phyloP scores from a whole-genome alignment of 345 rosid species.

The Streptanthus diversifolius region DNA sequence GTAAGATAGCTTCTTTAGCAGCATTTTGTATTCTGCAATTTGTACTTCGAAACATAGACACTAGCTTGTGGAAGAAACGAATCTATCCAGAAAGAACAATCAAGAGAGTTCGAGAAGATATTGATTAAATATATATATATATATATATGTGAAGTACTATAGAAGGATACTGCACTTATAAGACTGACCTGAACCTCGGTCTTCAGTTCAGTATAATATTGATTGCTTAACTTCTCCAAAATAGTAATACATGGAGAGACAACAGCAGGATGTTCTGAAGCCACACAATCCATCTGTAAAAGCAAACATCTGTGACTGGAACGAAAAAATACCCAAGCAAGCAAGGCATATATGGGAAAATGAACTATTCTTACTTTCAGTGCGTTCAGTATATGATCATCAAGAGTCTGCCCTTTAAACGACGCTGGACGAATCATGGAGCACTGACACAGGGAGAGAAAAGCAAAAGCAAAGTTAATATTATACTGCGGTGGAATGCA shows the following conservation, averaged over 20 bases:
- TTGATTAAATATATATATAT: neutral
- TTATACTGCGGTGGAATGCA: slow-evolving; percentile 4
- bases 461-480: slow-evolving; percentile 20
- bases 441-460: slow-evolving; percentile 45
- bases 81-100: slow-evolving; percentile 45
- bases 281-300: slow-evolving; percentile 55
- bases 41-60: slow-evolving; percentile 48
- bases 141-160: neutral
- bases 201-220: slow-evolving; percentile 44
- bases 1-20: slow-evolving; percentile 67
- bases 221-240: slow-evolving; percentile 56
- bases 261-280: slow-evolving; percentile 53
- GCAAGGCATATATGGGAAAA: neutral
- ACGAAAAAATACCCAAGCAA: slow-evolving; percentile 1
- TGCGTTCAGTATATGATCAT: slow-evolving; percentile 52
- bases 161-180: neutral
- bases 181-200: slow-evolving; percentile 66
- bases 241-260: slow-evolving; percentile 60
- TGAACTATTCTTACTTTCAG: slow-evolving; percentile 56
- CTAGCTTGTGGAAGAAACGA: slow-evolving; percentile 55
- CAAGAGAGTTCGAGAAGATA: neutral
- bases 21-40: slow-evolving; percentile 63
- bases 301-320: slow-evolving; percentile 24
- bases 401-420: slow-evolving; percentile 36
- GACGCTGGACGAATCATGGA: slow-evolving; percentile 45